Conservation (phyloP, 2,329 filamentous ascomycete genomes). For the Aaosphaeria arxii region DNA sequence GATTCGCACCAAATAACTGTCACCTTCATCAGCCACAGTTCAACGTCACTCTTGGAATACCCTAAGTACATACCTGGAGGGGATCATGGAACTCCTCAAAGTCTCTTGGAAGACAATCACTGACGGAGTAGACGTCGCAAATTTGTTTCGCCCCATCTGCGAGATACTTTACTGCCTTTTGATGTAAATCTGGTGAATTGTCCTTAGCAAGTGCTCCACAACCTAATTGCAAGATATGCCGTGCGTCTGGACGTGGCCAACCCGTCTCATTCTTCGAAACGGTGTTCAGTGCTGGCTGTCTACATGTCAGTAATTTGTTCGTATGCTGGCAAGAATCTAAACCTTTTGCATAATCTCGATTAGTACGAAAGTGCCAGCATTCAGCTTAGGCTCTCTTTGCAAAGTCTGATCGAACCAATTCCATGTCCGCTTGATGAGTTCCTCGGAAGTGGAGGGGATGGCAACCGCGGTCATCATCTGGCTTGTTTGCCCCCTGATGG, state of each 20-base stretch:
- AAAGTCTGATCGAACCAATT: constrained; percentile 11
- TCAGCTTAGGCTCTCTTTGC: constrained; percentile 7
- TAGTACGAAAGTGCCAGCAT: constrained; percentile 12
- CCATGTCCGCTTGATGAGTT: constrained; percentile 7
- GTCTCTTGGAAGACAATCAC: constrained; percentile 11
- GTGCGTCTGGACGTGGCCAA: constrained; percentile 8
- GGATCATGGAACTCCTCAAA: constrained; percentile 11
- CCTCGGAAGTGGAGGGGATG: constrained; percentile 7
- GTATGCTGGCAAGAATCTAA: not conserved
- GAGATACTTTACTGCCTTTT: constrained; percentile 4
- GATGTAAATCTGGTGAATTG: constrained; percentile 5
- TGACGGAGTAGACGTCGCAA: constrained; percentile 3
- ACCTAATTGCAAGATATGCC: constrained; percentile 12
- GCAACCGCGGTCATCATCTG: constrained; percentile 10
- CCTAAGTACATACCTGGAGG: constrained; percentile 4
- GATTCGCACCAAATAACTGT: constrained; percentile 14
- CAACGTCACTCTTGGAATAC: not conserved
- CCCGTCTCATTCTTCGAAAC: constrained; percentile 7
- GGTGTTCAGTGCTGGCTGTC: constrained; percentile 8
- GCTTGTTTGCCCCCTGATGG: constrained; percentile 6
- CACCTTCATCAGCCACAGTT: constrained; percentile 1
- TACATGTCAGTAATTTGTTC: not conserved
- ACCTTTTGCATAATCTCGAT: constrained; percentile 14
- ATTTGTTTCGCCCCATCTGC: constrained; percentile 9
- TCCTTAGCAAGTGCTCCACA: constrained; percentile 4